Evolutionary conservation across 192 early-diverging fungal genomes (phyloP).

Genomic region (Obelidium mucronatum): DNA sequence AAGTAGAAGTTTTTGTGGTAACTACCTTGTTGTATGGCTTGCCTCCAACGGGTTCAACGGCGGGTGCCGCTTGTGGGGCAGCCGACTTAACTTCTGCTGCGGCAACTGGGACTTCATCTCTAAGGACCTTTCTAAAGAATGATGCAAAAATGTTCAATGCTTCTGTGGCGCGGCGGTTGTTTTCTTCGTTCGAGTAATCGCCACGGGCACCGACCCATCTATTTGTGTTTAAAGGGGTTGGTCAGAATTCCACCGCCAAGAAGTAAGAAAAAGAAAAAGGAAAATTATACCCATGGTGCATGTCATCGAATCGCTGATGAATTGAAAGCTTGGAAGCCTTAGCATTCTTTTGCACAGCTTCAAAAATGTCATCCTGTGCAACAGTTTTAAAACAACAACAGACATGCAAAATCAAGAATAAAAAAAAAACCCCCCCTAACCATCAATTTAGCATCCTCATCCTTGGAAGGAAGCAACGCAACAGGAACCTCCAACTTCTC

Average conservation of each 20-base stretch:
- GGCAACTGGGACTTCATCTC: too few relatives aligned
- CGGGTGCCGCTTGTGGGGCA: too few relatives aligned
- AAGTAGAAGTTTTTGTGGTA: too few relatives aligned
- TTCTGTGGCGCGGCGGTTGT: neutral
- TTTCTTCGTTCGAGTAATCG: neutral
- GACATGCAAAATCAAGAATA: too few relatives aligned
- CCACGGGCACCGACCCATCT: neutral
- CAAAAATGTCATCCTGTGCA: neutral
- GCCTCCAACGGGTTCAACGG: too few relatives aligned
- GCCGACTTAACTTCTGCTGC: too few relatives aligned
- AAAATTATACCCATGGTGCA: constrained; percentile 9
- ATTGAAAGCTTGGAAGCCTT: neutral
- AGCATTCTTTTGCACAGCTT: neutral
- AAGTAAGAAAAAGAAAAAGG: neutral
- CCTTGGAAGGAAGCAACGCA: neutral
- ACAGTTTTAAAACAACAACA: too few relatives aligned
- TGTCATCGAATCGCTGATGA: constrained; percentile 17
- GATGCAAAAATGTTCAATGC: neutral
- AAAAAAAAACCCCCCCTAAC: too few relatives aligned
- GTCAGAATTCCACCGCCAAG: too few relatives aligned
- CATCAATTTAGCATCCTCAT: constrained; percentile 22
- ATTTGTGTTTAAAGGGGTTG: too few relatives aligned
- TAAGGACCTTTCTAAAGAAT: neutral
- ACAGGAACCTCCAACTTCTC: constrained; percentile 5
- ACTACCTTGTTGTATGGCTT: too few relatives aligned